Percentiles rank a stretch among this genome's conserved stretches.
Conservation (phyloP, 805 yeast genomes). For the Kurtzmaniella cleridarum region DNA sequence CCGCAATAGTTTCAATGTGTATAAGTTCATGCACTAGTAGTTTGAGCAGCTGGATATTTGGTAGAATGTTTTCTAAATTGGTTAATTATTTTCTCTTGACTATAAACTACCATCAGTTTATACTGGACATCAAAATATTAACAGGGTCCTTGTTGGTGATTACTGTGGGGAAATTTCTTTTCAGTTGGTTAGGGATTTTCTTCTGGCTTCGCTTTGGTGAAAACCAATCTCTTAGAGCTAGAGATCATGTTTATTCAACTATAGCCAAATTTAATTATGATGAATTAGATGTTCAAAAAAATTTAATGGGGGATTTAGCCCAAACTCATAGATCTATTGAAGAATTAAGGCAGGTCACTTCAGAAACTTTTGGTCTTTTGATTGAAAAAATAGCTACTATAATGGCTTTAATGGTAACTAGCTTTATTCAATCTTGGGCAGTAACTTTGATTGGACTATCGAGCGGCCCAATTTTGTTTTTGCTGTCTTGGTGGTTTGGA, state of each 20-base stretch:
- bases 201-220: conserved; percentile 73
- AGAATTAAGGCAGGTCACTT: conserved; percentile 60
- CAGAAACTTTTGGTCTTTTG: conserved; percentile 60
- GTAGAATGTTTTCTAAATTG: conserved; percentile 48
- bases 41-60: conserved; percentile 50
- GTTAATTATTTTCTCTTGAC: not conserved
- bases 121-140: conserved; percentile 18
- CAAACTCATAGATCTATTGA: conserved; percentile 70
- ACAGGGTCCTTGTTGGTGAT: conserved; percentile 29
- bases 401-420: conserved; percentile 51
- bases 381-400: conserved; percentile 50
- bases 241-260: conserved; percentile 40
- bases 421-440: conserved; percentile 80
- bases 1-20: conserved; percentile 35
- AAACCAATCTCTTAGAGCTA: conserved; percentile 53
- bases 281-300: conserved; percentile 49
- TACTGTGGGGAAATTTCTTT: conserved; percentile 26
- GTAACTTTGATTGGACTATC: conserved; percentile 75
- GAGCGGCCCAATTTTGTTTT: conserved; percentile 61
- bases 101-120: conserved; percentile 9
- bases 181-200: conserved; percentile 49
- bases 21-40: conserved; percentile 7
- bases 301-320: conserved; percentile 57
- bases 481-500: conserved; percentile 47
- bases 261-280: conserved; percentile 32